phyloP scores from a whole-genome alignment of 768 basidiomycete species.

The Lyophyllum shimeji region DNA sequence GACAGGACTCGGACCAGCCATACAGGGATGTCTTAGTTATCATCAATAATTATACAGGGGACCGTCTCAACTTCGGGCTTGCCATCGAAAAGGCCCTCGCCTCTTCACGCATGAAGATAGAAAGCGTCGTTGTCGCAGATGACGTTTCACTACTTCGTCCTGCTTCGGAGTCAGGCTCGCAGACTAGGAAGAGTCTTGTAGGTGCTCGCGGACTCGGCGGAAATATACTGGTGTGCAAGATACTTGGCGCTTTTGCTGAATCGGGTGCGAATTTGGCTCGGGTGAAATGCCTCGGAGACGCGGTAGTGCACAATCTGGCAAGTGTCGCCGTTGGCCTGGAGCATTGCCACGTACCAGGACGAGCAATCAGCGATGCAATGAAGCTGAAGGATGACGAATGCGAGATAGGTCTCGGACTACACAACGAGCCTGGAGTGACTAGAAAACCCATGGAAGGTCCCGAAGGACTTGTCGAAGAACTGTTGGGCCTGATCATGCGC shows the following conservation, averaged over 20 bases:
- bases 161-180: constrained; percentile 10
- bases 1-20: background rate
- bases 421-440: constrained; percentile 50
- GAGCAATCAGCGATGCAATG: constrained; percentile 17
- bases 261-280: constrained; percentile 32
- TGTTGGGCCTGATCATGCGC: constrained; percentile 37
- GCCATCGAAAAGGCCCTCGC: constrained; percentile 52
- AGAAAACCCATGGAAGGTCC: constrained; percentile 37
- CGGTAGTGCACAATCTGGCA: constrained; percentile 29
- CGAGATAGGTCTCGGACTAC: constrained; percentile 55
- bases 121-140: constrained; percentile 52
- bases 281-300: constrained; percentile 34
- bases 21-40: constrained; percentile 35
- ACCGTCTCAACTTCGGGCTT: constrained; percentile 58
- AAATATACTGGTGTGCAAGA: constrained; percentile 54
- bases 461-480: constrained; percentile 26
- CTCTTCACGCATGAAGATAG: constrained; percentile 30
- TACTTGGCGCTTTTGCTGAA: constrained; percentile 51
- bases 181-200: constrained; percentile 30
- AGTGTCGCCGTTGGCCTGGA: constrained; percentile 45
- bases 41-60: constrained; percentile 54
- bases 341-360: constrained; percentile 60
- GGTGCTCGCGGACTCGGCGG: constrained; percentile 50
- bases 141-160: constrained; percentile 46
- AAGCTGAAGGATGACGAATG: constrained; percentile 26